These are phyloP conservation scores for Cephaloascus albidus DNA, from an alignment of 805 yeast genomes.

Conservation along the genomic window DNA sequence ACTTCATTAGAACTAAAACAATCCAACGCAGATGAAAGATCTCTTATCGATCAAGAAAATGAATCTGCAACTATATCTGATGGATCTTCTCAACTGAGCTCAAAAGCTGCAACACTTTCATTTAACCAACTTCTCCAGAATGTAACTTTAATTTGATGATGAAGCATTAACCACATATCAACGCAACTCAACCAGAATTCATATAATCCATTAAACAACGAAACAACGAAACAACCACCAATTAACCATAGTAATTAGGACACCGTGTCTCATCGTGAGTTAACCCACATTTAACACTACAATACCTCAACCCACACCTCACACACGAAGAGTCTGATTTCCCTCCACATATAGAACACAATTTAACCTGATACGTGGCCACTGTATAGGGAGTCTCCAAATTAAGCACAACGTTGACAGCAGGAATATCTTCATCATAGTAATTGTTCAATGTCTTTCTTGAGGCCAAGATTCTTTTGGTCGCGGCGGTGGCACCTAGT, in stretches of 20 bases:
- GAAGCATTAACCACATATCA: no score
- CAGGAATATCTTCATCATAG: constrained; percentile 30
- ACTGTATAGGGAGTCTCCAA: constrained; percentile 14
- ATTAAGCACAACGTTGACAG: constrained; percentile 17
- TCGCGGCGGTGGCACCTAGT: constrained; percentile 17
- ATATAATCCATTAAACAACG: no score
- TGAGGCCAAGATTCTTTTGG: constrained; percentile 26
- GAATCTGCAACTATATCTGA: no score
- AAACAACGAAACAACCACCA: no score
- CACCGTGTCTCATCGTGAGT: constrained; percentile 37
- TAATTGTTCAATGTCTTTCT: constrained; percentile 30
- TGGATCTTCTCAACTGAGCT: no score
- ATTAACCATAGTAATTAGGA: constrained; percentile 11
- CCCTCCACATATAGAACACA: constrained; percentile 38
- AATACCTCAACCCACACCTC: constrained; percentile 29
- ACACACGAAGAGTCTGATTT: constrained; percentile 29
- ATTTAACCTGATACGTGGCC: constrained; percentile 19
- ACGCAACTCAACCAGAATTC: no score
- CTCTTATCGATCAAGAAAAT: no score
- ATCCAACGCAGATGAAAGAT: no score
- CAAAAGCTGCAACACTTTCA: no score
- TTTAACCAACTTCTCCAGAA: no score
- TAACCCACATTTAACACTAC: constrained; percentile 27
- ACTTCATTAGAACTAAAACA: no score
- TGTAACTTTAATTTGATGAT: no score